phyloP scores from a whole-genome alignment of 1,284 basidiomycete genomes.

The Lentinula novae-zelandiae region DNA sequence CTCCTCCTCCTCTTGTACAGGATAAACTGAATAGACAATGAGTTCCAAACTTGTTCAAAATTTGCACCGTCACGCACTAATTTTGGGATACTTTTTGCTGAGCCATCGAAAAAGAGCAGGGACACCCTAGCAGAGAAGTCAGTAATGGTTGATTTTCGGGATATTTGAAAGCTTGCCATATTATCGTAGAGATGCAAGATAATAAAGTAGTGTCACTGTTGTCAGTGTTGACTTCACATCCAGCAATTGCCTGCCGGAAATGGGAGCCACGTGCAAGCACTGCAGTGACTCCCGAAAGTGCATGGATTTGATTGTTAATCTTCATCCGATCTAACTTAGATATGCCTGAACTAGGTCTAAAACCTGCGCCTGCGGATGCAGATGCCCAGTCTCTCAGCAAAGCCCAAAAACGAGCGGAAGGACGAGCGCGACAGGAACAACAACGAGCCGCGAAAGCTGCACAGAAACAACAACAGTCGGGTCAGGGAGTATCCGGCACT shows the following conservation, averaged over 20 bases:
- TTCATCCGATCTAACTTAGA: background rate
- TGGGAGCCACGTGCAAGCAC: background rate
- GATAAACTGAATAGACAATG: conserved; percentile 46
- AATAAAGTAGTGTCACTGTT: background rate
- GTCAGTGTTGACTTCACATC: background rate
- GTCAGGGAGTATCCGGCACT: conserved; percentile 9
- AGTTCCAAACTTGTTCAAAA: background rate
- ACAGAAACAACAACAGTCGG: conserved; percentile 30
- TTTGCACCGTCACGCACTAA: conserved; percentile 49
- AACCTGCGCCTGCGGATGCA: conserved; percentile 22
- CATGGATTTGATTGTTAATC: background rate
- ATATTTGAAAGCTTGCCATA: background rate
- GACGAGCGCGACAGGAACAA: conserved; percentile 74
- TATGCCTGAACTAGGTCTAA: conserved; percentile 4
- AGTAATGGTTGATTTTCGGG: background rate
- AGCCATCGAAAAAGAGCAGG: conserved; percentile 94
- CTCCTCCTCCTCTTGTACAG: conserved; percentile 83
- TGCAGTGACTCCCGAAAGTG: background rate
- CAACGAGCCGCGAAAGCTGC: conserved; percentile 72
- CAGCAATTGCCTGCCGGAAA: background rate
- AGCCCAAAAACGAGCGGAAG: conserved; percentile 74
- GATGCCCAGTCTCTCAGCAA: conserved; percentile 46
- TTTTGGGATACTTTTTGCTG: conserved; percentile 96
- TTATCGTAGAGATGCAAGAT: background rate
- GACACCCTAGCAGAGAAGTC: conserved; percentile 66